Percentiles rank a stretch among this genome's conserved stretches.
phyloP scores from a whole-genome alignment of 352 stramenopile species.

The Peronospora tabacina region DNA sequence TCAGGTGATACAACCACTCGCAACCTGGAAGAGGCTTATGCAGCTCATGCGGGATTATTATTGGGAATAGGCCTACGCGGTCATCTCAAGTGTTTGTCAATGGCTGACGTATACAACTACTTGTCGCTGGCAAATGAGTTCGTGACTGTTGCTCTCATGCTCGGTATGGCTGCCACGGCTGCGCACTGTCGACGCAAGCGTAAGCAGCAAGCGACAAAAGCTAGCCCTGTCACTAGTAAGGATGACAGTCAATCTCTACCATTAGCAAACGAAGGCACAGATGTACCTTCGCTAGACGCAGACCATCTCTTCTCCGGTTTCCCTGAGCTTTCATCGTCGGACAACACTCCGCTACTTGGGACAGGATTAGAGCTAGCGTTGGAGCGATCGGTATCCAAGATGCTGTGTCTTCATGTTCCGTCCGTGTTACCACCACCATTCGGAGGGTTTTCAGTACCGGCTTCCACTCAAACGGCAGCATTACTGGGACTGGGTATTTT shows the following conservation, averaged over 20 bases:
- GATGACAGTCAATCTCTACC: not conserved
- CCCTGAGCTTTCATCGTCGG: conserved; percentile 20
- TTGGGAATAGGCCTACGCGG: conserved; percentile 92
- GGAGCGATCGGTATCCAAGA: conserved; percentile 92
- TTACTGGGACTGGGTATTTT: conserved; percentile 93
- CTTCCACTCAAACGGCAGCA: conserved; percentile 92
- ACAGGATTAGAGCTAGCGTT: conserved; percentile 53
- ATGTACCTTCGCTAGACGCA: conserved; percentile 14
- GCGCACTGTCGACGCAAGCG: conserved; percentile 69
- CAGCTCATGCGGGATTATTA: conserved; percentile 90
- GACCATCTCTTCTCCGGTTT: conserved; percentile 23
- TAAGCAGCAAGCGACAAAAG: conserved; percentile 14
- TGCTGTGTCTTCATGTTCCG: conserved; percentile 97
- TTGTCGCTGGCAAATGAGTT: conserved; percentile 94
- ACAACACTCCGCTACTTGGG: conserved; percentile 34
- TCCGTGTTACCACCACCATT: conserved; percentile 92
- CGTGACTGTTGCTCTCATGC: conserved; percentile 93
- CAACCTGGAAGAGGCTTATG: conserved; percentile 78
- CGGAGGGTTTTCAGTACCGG: conserved; percentile 92
- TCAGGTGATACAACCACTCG: conserved; percentile 24
- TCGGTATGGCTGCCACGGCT: conserved; percentile 94
- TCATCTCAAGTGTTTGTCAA: conserved; percentile 91
- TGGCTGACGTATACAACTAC: conserved; percentile 98
- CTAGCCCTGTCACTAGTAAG: conserved; percentile 1
- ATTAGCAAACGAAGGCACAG: conserved; percentile 9